Percentiles rank a stretch among this genome's conserved stretches.
Evolutionary conservation across 305 asterid species (phyloP).

Genomic region (Rubia balearica): DNA sequence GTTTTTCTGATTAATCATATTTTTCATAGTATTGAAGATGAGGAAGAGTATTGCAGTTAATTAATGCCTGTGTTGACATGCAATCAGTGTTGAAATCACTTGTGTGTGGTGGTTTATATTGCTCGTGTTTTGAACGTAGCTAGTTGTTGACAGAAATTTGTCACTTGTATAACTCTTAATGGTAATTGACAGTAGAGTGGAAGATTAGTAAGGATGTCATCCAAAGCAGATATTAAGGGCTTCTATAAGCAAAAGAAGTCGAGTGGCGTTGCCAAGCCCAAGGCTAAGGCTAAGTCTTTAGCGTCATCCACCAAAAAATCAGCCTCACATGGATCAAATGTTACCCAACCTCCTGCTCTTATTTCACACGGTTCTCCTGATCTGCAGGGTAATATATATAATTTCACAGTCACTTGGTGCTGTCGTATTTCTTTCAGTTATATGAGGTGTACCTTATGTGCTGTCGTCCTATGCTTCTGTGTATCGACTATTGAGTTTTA

Average conservation of each 20-base stretch:
- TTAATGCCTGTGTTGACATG: background rate
- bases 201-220: slow-evolving; percentile 29
- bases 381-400: slow-evolving; percentile 38
- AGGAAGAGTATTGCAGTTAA: background rate
- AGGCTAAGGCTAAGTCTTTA: slow-evolving; percentile 26
- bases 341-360: slow-evolving; percentile 52
- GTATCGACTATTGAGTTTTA: background rate
- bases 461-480: background rate
- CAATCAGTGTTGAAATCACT: background rate
- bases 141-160: background rate
- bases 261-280: slow-evolving; percentile 35
- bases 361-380: slow-evolving; percentile 55
- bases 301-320: slow-evolving; percentile 27
- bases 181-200: slow-evolving; percentile 5
- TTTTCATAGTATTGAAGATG: background rate
- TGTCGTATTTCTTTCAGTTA: background rate
- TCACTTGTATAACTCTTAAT: slow-evolving; percentile 10
- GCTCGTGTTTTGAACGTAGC: background rate
- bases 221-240: slow-evolving; percentile 54
- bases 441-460: background rate
- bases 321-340: slow-evolving; percentile 42
- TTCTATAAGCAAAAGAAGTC: slow-evolving; percentile 59
- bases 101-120: background rate
- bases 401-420: background rate
- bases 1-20: background rate